These are phyloP conservation scores for Sugiyamaella smithiae DNA, from an alignment of 805 yeast genomes.

Conservation along the genomic window DNA sequence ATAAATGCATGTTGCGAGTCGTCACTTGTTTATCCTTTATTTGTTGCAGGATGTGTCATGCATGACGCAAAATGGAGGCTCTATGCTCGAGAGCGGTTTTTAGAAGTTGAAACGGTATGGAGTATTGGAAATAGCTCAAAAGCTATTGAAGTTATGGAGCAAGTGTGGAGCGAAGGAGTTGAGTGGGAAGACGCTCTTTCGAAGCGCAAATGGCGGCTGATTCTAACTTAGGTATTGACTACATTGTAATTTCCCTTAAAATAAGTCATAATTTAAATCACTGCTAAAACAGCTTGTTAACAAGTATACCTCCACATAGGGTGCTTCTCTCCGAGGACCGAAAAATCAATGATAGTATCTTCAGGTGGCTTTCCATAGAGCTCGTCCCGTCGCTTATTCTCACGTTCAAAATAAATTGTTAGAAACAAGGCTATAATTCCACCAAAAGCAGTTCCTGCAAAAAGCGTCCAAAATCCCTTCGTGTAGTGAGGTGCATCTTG, in stretches of 20 bases:
- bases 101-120: conserved; percentile 4
- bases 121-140: conserved; percentile 8
- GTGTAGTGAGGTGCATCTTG: conserved; percentile 12
- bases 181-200: conserved; percentile 3
- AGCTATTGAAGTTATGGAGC: conserved; percentile 2
- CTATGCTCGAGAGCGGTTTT: conserved; percentile 1
- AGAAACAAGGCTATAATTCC: conserved; percentile 8
- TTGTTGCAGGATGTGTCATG: conserved; percentile 10
- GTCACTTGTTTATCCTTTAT: conserved; percentile 7
- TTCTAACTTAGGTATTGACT: neutral
- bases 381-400: conserved; percentile 4
- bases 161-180: neutral
- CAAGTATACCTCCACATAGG: conserved; percentile 14
- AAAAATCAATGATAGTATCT: conserved; percentile 13
- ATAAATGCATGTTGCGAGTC: conserved; percentile 9
- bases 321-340: conserved; percentile 12
- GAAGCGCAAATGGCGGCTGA: conserved; percentile 1
- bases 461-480: conserved; percentile 13
- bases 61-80: neutral
- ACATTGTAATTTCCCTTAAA: neutral
- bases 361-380: conserved; percentile 11
- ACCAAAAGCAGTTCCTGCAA: conserved; percentile 14
- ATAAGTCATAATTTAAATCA: neutral
- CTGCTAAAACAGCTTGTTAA: neutral
- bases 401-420: conserved; percentile 4